Evolutionary conservation across 83 land plant species (phyloP), one percentile per base, ranked within the genome.

Genomic region (Picea abies): DNA sequence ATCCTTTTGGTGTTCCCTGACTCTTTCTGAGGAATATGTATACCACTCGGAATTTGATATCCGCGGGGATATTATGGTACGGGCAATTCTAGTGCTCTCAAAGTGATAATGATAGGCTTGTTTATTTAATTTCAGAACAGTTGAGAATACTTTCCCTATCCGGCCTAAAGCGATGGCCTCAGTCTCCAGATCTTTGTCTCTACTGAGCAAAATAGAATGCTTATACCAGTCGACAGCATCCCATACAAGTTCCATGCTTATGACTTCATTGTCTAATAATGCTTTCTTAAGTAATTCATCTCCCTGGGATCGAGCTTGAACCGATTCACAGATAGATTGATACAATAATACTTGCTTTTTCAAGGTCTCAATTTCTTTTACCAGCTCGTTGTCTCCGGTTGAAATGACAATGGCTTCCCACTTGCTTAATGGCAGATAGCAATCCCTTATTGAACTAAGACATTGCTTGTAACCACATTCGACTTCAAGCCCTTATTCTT

Each of bases 161-260:
- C 37, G 82, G 60, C 82, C 23, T 64, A 83, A 19, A 5, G 84
- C 58, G 6, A 83, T 60, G 35, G 58, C 72, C 14, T 47, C 81
- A 60, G 20, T 62, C 70, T 83, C 84, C 72, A 78, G 32, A 22
- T 83, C 71, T 58, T 62, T 60, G 32, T 83, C 72, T 37, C 82
- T 60, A 23, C 19, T 83, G 17, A 68, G 15, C 20, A 78, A 61
- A 7, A 64, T 37, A 25, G 81, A 61, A 26, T 63, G 81, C 81
- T 22, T 56, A 15, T 83, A 83, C 49, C 26, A 62, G 58, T 78
- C 61, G 3, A 83, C 7, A 0, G 72, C 68, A 39, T 83, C 84
- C 84, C 61, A 70, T 11, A 83, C 62, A 25, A 23, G n/a, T 22
- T 83, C 84, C 84, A 78, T 83, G 17, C 25, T 32, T 7, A 83